These are phyloP conservation scores for Claviceps lovelessii DNA, from an alignment of 2,329 filamentous ascomycete genomes.

Conservation along the genomic window DNA sequence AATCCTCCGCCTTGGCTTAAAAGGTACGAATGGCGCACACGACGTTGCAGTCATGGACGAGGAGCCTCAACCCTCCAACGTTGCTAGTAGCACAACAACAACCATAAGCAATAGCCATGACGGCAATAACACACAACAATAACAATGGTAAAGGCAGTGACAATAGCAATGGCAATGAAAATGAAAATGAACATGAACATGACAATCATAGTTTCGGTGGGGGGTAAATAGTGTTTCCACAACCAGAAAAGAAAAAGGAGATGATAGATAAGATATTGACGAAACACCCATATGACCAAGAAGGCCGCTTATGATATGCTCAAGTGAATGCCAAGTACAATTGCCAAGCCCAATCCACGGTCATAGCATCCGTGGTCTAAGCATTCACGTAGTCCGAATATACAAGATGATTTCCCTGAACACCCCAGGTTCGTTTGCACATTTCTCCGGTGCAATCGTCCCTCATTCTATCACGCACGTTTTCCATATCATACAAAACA, in stretches of 20 bases:
- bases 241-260: neutral
- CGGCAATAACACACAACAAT: neutral
- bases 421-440: neutral
- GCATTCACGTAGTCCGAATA: neutral
- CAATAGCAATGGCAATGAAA: neutral
- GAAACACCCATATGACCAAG: neutral
- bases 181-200: neutral
- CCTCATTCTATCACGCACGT: neutral
- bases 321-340: neutral
- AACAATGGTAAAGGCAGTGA: neutral
- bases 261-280: neutral
- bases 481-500: slow-evolving; percentile 1
- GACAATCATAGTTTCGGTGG: neutral
- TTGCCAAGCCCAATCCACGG: neutral
- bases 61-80: neutral
- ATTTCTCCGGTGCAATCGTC: neutral
- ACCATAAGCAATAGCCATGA: neutral
- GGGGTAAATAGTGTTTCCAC: neutral
- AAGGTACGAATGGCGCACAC: neutral
- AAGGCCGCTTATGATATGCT: neutral
- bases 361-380: neutral
- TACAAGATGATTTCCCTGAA: neutral
- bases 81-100: neutral
- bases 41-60: neutral
- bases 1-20: no score